These are phyloP conservation scores for Podospora sp. DNA, from an alignment of 495 filamentous ascomycete species.

Conservation along the genomic window DNA sequence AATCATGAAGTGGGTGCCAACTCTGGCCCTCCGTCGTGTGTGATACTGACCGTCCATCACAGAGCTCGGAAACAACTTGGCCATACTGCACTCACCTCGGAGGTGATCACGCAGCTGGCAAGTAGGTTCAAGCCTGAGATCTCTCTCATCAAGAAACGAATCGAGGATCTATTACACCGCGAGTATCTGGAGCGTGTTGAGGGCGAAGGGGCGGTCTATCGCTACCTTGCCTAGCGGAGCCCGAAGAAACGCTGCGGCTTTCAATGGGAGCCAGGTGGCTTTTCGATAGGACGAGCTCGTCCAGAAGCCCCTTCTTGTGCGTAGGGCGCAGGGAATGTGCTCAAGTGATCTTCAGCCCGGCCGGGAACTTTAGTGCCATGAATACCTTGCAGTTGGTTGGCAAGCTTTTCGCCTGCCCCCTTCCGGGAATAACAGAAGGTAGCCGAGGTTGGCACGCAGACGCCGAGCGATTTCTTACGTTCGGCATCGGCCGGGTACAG, in stretches of 20 bases:
- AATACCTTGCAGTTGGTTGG: too few relatives aligned
- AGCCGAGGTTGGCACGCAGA: too few relatives aligned
- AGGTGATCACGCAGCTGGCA: conserved; percentile 79
- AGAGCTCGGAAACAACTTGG: conserved; percentile 87
- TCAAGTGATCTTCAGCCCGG: too few relatives aligned
- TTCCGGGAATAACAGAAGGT: too few relatives aligned
- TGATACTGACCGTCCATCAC: conserved; percentile 14
- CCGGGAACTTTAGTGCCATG: too few relatives aligned
- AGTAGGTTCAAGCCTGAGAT: conserved; percentile 87
- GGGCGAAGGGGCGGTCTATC: conserved; percentile 69
- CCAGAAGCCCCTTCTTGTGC: too few relatives aligned
- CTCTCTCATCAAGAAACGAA: conserved; percentile 87
- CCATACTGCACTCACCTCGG: conserved; percentile 80
- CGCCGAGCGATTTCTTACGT: too few relatives aligned
- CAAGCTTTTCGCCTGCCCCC: too few relatives aligned
- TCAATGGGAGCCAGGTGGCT: background rate
- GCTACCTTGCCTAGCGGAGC: conserved; percentile 64
- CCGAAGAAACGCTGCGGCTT: too few relatives aligned
- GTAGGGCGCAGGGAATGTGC: too few relatives aligned
- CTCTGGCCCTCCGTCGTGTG: background rate
- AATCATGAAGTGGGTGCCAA: conserved; percentile 84
- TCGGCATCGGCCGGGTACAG: too few relatives aligned
- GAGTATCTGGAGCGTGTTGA: conserved; percentile 94
- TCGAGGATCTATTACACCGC: conserved; percentile 87
- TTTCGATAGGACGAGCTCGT: too few relatives aligned